These are phyloP conservation scores for Parachaetomium inaequale DNA, from an alignment of 495 filamentous ascomycete species.

Conservation along the genomic window DNA sequence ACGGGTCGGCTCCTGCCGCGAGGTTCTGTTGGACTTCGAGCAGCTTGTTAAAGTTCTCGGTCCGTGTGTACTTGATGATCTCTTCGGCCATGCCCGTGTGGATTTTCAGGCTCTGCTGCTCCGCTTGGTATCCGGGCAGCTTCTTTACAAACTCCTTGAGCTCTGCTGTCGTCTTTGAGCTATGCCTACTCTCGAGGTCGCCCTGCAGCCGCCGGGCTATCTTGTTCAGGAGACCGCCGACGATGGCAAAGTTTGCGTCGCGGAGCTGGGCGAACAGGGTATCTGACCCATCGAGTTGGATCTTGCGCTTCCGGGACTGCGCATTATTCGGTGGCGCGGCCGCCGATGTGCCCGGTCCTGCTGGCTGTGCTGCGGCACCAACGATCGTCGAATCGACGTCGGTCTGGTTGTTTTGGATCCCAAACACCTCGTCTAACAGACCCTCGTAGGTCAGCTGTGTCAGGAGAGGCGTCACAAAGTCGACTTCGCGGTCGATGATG, in stretches of 20 bases:
- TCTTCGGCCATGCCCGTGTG: constrained; percentile 93
- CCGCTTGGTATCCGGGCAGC: constrained; percentile 85
- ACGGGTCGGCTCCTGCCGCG: constrained; percentile 84
- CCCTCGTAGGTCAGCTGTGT: constrained; percentile 98
- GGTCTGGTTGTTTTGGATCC: constrained; percentile 81
- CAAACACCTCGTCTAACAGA: constrained; percentile 89
- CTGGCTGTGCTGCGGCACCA: constrained; percentile 60
- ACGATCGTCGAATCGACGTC: constrained; percentile 92
- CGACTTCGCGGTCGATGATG: constrained; percentile 91
- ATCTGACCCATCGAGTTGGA: constrained; percentile 85
- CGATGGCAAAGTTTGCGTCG: constrained; percentile 92
- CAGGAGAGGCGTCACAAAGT: constrained; percentile 84
- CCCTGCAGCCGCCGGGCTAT: constrained; percentile 79
- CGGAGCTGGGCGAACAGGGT: constrained; percentile 84
- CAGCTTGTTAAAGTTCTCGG: constrained; percentile 80
- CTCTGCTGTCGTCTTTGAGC: constrained; percentile 82
- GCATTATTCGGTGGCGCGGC: constrained; percentile 31
- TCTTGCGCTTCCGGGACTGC: constrained; percentile 71
- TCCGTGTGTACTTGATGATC: constrained; percentile 83
- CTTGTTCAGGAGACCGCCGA: constrained; percentile 82
- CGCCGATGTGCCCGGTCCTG: constrained; percentile 50
- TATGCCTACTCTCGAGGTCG: constrained; percentile 86
- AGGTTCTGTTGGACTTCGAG: constrained; percentile 95
- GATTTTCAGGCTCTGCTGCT: constrained; percentile 85
- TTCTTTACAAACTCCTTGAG: constrained; percentile 90